These are phyloP conservation scores for Lactarius sanguifluus DNA, from an alignment of 768 basidiomycete species.

Conservation along the genomic window DNA sequence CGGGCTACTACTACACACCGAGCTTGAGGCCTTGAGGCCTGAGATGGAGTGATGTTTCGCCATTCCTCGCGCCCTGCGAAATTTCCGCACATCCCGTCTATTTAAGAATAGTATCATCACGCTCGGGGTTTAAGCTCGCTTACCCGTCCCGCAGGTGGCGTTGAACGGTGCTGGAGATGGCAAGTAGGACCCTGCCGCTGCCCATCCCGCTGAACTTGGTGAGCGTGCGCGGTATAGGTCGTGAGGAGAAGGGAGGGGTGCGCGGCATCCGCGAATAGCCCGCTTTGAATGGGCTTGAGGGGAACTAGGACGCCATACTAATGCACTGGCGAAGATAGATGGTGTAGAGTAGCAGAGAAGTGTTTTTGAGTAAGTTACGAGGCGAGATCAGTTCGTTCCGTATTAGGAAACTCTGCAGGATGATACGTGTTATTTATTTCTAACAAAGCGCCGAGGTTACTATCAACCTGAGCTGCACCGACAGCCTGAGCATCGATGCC, in stretches of 20 bases:
- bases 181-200: slow-evolving; percentile 74
- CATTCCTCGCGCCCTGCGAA: slow-evolving; percentile 97
- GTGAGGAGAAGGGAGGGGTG: slow-evolving; percentile 71
- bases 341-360: slow-evolving; percentile 75
- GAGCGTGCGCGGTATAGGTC: slow-evolving; percentile 78
- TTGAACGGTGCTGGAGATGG: slow-evolving; percentile 89
- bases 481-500: slow-evolving; percentile 57
- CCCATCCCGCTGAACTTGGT: slow-evolving; percentile 62
- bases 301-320: slow-evolving; percentile 62
- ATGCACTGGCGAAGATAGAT: slow-evolving; percentile 74
- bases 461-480: background rate
- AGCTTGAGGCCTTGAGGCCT: slow-evolving; percentile 14
- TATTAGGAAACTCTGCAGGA: background rate
- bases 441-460: background rate
- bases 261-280: slow-evolving; percentile 94
- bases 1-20: slow-evolving; percentile 47
- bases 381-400: slow-evolving; percentile 21
- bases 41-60: slow-evolving; percentile 89
- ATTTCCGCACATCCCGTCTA: slow-evolving; percentile 91
- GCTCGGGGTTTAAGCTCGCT: slow-evolving; percentile 30
- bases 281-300: slow-evolving; percentile 63
- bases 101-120: background rate
- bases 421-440: background rate
- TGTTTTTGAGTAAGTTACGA: slow-evolving; percentile 76
- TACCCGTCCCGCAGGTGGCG: slow-evolving; percentile 91